Evolutionary conservation across 495 filamentous ascomycete genomes (phyloP).

Genomic region (Polyplosphaeria fusca): DNA sequence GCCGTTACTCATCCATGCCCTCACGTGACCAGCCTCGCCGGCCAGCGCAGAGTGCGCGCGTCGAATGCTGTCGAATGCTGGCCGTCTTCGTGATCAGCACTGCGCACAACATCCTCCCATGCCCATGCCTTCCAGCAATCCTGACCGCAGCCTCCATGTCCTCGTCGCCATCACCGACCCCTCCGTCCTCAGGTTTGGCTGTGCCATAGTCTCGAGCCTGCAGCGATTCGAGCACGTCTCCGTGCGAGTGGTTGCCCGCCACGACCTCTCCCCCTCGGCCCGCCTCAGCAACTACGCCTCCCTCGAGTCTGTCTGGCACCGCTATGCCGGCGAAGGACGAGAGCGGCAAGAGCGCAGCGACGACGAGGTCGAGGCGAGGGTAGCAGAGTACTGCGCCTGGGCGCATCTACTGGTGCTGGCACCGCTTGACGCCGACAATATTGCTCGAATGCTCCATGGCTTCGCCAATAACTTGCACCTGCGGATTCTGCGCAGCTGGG

Average conservation of each 20-base stretch:
- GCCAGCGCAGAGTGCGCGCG: no score
- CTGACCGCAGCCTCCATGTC: constrained; percentile 26
- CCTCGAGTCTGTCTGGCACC: constrained; percentile 15
- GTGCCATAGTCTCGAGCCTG: constrained; percentile 19
- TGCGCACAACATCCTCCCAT: no score
- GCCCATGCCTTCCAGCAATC: constrained; percentile 8
- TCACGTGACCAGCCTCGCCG: no score
- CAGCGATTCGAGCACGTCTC: constrained; percentile 21
- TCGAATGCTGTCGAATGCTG: no score
- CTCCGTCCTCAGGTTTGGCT: constrained; percentile 22
- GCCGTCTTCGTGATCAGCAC: no score
- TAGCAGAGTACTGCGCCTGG: constrained; percentile 75
- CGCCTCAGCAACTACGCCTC: not conserved
- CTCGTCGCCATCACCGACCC: constrained; percentile 29
- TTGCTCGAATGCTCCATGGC: constrained; percentile 80
- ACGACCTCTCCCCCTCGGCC: constrained; percentile 1
- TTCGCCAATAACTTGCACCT: constrained; percentile 70
- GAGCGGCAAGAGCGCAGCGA: not conserved
- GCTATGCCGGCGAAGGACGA: constrained; percentile 12
- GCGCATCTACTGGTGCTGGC: constrained; percentile 80
- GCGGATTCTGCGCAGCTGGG: constrained; percentile 75
- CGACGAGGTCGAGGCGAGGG: constrained; percentile 40
- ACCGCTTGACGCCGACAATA: constrained; percentile 75
- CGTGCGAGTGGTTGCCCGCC: constrained; percentile 19
- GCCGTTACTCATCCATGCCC: no score